These are phyloP conservation scores for Elasticomyces elasticus DNA, from an alignment of 495 filamentous ascomycete genomes.

Conservation along the genomic window DNA sequence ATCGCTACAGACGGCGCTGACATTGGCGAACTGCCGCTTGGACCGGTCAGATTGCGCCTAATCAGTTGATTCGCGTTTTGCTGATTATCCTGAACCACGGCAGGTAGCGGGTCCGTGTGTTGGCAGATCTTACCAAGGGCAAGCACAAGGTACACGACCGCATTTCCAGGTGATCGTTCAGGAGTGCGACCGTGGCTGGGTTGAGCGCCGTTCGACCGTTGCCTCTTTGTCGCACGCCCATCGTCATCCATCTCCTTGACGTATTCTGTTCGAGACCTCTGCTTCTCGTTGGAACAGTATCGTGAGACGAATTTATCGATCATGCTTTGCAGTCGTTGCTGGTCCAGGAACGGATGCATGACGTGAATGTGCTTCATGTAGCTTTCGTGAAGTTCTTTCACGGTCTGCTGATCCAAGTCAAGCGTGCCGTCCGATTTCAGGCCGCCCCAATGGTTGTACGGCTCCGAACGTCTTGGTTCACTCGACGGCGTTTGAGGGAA, in stretches of 20 bases:
- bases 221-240: constrained; percentile 42
- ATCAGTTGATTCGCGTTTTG: constrained; percentile 3
- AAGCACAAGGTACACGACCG: constrained; percentile 69
- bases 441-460: constrained; percentile 31
- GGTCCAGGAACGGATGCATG: constrained; percentile 79
- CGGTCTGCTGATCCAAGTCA: constrained; percentile 51
- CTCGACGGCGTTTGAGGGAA: constrained; percentile 18
- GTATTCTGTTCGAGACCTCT: neutral
- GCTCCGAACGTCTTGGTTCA: constrained; percentile 18
- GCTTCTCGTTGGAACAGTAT: constrained; percentile 21
- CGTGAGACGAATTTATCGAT: constrained; percentile 41
- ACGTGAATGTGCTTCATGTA: constrained; percentile 75
- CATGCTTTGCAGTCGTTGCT: constrained; percentile 38
- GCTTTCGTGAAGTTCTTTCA: constrained; percentile 55
- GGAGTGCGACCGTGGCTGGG: neutral
- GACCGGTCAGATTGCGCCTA: constrained; percentile 3
- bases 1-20: constrained; percentile 5
- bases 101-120: constrained; percentile 50
- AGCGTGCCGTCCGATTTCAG: constrained; percentile 52
- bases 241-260: constrained; percentile 7
- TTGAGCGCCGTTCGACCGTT: constrained; percentile 34
- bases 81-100: constrained; percentile 42
- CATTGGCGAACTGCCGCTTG: constrained; percentile 18
- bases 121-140: constrained; percentile 79
- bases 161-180: constrained; percentile 57